phyloP scores from a whole-genome alignment of 2,329 filamentous ascomycete species.

The Coniochaeta prunicola region DNA sequence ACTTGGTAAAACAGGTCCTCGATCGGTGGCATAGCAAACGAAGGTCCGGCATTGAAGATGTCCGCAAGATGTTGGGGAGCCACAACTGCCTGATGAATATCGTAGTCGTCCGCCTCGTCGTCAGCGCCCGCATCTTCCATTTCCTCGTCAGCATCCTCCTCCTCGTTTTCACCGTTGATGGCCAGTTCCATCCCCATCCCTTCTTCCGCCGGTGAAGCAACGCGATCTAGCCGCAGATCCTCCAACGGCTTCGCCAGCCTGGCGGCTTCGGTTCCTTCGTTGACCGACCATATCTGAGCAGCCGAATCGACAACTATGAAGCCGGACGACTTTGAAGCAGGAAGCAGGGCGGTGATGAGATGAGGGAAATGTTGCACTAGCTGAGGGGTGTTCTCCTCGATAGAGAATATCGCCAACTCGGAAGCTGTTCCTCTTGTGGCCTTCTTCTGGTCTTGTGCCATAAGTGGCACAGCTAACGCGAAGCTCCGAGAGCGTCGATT shows the following conservation, averaged over 20 bases:
- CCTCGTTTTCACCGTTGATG: conserved; percentile 30
- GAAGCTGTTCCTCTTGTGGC: conserved; percentile 31
- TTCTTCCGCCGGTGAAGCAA: conserved; percentile 8
- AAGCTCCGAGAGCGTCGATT: conserved; percentile 60
- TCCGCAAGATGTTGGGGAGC: conserved; percentile 60
- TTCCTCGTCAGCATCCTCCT: conserved; percentile 35
- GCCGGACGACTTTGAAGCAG: conserved; percentile 57
- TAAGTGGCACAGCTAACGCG: conserved; percentile 48
- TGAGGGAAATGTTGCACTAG: conserved; percentile 49
- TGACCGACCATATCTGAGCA: conserved; percentile 61
- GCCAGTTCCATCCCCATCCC: conserved; percentile 11
- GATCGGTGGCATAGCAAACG: conserved; percentile 63
- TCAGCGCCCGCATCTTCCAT: conserved; percentile 21
- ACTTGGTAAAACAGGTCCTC: conserved; percentile 73
- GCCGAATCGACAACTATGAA: conserved; percentile 71
- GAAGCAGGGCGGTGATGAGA: conserved; percentile 59
- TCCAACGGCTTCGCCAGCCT: conserved; percentile 47
- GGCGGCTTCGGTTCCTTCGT: conserved; percentile 50
- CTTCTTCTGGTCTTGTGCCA: conserved; percentile 12
- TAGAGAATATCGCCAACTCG: conserved; percentile 60
- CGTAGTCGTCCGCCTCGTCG: conserved; percentile 23
- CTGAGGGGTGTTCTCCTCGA: conserved; percentile 51
- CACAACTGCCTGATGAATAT: conserved; percentile 52
- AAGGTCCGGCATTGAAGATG: conserved; percentile 62
- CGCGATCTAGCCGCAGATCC: conserved; percentile 38